Percentiles rank a stretch among this genome's conserved stretches.
These are phyloP conservation scores for Starmerella asiatica DNA, from an alignment of 805 yeast genomes.

Conservation along the genomic window DNA sequence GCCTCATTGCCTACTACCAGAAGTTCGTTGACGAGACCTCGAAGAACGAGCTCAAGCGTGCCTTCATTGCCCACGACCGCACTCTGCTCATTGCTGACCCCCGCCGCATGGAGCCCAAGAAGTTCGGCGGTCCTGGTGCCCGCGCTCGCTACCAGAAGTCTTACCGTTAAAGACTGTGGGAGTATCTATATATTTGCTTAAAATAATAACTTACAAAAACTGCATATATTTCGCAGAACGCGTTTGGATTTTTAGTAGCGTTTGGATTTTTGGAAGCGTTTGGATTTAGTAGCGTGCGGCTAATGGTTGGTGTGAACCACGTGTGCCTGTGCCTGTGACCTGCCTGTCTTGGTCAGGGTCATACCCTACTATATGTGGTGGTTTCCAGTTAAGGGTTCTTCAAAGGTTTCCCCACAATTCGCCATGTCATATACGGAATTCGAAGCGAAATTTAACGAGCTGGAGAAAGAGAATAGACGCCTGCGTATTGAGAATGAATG, in stretches of 20 bases:
- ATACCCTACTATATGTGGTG: too few relatives aligned
- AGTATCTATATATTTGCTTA: conserved; percentile 7
- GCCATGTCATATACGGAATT: neutral
- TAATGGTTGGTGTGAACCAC: too few relatives aligned
- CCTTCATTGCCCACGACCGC: conserved; percentile 96
- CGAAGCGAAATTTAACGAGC: neutral
- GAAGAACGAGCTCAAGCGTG: conserved; percentile 98
- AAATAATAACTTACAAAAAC: conserved; percentile 3
- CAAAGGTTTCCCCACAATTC: neutral
- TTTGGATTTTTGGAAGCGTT: too few relatives aligned
- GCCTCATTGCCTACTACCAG: conserved; percentile 98
- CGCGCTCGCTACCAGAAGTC: conserved; percentile 99
- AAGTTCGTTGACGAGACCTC: conserved; percentile 99
- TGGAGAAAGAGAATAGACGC: neutral
- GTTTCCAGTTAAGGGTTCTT: too few relatives aligned
- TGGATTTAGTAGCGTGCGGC: too few relatives aligned
- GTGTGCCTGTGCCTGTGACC: too few relatives aligned
- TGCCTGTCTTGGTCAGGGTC: too few relatives aligned
- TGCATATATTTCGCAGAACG: neutral
- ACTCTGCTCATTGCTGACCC: conserved; percentile 98
- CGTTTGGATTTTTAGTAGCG: too few relatives aligned
- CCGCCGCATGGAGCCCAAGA: conserved; percentile 99
- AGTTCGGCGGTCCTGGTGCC: conserved; percentile 99
- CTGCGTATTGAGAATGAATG: neutral
- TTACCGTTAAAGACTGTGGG: conserved; percentile 71